These are phyloP conservation scores for Puccinellia tenuiflora DNA, from an alignment of 176 grass and related monocot species.

Conservation along the genomic window DNA sequence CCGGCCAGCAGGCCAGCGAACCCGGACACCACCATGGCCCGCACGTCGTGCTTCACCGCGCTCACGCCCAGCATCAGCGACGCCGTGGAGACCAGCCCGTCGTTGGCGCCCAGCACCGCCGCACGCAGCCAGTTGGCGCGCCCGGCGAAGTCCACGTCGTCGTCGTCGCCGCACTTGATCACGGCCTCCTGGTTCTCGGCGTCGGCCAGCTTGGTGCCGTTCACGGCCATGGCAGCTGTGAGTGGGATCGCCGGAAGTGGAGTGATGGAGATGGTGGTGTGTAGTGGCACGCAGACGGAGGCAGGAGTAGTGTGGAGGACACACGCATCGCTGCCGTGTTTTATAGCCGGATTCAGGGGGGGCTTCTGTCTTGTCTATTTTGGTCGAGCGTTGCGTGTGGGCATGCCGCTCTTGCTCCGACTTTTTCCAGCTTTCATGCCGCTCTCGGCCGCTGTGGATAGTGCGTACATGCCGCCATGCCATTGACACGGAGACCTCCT, in stretches of 20 bases:
- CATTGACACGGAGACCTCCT: too few species aligned
- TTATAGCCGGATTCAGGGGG: constrained; percentile 32
- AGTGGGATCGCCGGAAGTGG: background rate
- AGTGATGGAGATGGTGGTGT: background rate
- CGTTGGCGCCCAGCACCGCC: constrained; percentile 71
- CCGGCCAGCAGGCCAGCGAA: constrained; percentile 69
- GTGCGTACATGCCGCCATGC: constrained; percentile 3
- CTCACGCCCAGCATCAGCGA: constrained; percentile 79
- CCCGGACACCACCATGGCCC: constrained; percentile 59
- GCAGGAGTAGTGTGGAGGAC: constrained; percentile 36
- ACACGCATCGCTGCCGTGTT: constrained; percentile 36
- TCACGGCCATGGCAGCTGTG: constrained; percentile 16
- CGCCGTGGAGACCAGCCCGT: constrained; percentile 63
- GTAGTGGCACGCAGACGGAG: background rate
- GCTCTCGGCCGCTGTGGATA: background rate
- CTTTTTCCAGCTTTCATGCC: constrained; percentile 4
- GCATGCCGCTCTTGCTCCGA: background rate
- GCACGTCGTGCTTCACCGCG: constrained; percentile 45
- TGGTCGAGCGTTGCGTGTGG: constrained; percentile 2
- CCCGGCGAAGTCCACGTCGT: background rate
- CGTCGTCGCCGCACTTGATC: background rate
- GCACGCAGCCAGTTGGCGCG: constrained; percentile 69
- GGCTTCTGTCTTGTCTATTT: background rate
- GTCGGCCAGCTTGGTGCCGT: constrained; percentile 14
- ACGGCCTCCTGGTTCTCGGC: constrained; percentile 17